A percentile compares a stretch with the other conserved stretches of the same genome.
phyloP scores from a whole-genome alignment of 805 yeast species.

The Candida manassasensis region DNA sequence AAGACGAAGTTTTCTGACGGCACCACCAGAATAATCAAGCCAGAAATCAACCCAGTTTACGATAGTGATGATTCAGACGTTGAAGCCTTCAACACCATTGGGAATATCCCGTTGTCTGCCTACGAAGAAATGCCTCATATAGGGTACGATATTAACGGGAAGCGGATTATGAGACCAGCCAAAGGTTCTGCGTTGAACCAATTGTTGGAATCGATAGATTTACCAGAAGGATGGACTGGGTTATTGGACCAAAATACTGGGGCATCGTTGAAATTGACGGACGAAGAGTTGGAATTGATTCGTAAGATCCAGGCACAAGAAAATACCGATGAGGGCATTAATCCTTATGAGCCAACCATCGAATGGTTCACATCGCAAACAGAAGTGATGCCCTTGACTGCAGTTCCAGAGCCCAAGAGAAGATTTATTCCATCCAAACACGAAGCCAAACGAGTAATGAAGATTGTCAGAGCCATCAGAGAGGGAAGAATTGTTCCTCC shows the following conservation, averaged over 20 bases:
- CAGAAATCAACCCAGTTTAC: constrained; percentile 92
- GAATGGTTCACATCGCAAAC: constrained; percentile 91
- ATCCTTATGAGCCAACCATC: constrained; percentile 90
- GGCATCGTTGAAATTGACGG: constrained; percentile 68
- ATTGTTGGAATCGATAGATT: constrained; percentile 81
- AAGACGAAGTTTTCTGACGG: constrained; percentile 71
- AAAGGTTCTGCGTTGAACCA: constrained; percentile 92
- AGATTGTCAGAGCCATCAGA: constrained; percentile 91
- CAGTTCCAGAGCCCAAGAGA: constrained; percentile 95
- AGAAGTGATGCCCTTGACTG: constrained; percentile 87
- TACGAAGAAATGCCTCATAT: constrained; percentile 97
- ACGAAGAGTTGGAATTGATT: constrained; percentile 86
- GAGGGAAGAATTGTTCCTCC: constrained; percentile 92
- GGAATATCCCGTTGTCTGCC: constrained; percentile 87
- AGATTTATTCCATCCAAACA: constrained; percentile 95
- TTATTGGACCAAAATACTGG: constrained; percentile 88
- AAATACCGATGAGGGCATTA: constrained; percentile 69
- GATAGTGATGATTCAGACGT: constrained; percentile 91
- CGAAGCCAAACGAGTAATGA: constrained; percentile 95
- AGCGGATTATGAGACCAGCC: constrained; percentile 98
- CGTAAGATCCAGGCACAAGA: constrained; percentile 81
- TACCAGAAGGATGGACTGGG: constrained; percentile 99
- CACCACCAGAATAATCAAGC: constrained; percentile 66
- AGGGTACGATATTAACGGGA: constrained; percentile 96
- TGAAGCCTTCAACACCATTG: constrained; percentile 79